Conservation (phyloP, 1,139 yeast genomes). For the Debaryomyces sp. region DNA sequence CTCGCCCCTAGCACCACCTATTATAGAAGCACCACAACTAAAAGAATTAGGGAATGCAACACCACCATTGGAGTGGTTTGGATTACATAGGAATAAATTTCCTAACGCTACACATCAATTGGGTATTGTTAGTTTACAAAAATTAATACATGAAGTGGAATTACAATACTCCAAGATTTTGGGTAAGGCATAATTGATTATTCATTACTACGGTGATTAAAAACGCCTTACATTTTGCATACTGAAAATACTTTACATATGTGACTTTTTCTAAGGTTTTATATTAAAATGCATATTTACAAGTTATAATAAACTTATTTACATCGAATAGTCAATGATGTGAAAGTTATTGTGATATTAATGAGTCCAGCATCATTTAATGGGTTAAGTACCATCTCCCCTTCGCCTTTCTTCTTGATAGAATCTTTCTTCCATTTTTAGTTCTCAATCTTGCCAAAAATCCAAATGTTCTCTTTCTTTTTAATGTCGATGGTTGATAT, state of each 20-base stretch:
- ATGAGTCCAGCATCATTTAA: slow-evolving; percentile 26
- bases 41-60: slow-evolving; percentile 95
- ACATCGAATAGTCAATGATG: not conserved
- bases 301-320: slow-evolving; percentile 2
- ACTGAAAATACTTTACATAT: not conserved
- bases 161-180: slow-evolving; percentile 49
- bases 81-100: slow-evolving; percentile 80
- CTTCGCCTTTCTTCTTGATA: slow-evolving; percentile 78
- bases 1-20: slow-evolving; percentile 70
- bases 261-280: not conserved
- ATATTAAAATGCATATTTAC: slow-evolving; percentile 7
- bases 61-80: slow-evolving; percentile 98
- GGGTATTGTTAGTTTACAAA: slow-evolving; percentile 73
- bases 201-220: not conserved
- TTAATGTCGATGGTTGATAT: slow-evolving; percentile 89
- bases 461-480: slow-evolving; percentile 88
- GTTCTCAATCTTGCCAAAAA: slow-evolving; percentile 85
- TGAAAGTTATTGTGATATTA: not conserved
- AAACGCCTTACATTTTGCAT: not conserved
- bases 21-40: slow-evolving; percentile 85
- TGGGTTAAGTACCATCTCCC: slow-evolving; percentile 95
- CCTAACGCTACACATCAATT: slow-evolving; percentile 86
- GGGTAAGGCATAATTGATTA: slow-evolving; percentile 36
- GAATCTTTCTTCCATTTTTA: slow-evolving; percentile 77
- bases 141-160: slow-evolving; percentile 66